Base-by-base conservation (phyloP, 169 alveolate genomes). In the Eimeria maxima region DNA sequence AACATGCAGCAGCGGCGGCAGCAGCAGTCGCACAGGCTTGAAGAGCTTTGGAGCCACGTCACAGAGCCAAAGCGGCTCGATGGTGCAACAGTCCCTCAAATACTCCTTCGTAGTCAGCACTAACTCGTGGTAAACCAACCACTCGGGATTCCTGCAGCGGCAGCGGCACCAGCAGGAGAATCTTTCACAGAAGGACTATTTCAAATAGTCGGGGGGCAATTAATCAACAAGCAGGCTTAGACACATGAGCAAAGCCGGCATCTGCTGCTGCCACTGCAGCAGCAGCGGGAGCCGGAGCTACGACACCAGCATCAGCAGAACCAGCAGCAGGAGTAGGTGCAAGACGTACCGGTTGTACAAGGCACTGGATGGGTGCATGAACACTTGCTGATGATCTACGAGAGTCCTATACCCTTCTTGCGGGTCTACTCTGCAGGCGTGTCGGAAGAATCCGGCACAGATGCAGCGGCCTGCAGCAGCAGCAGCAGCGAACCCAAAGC, bases 11-110 rank as follows among this genome's bases (percentile, higher is more conserved):
- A 73, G 60, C 60, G 29, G 83, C 83, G 38, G 60, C 60, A 4
- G 44, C 50, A 27, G 83, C 83, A 73, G 24, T 10, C 89, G 27
- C 63, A 97, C 97, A 65, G 96, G 97, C 96, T 98, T 98, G 97
- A 99, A 99, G 98, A 99, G 98, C 93, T 99, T 98, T 11, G 99
- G 99, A 10, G 99, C 99, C 29, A 99, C 99, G 89, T 99, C 99
- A 80, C 99, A 98, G 50, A 99, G 98, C 99, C 99, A 99, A 86
- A 98, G 98, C 20, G 99, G 99, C 95, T 99, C 99, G 67, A 99
- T 98, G 3, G 98, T 97, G 93, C 99, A 98, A 44, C 99, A 99
- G 95, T 99, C 99, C 87, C 99, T 98, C 99, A 99, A 99, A 95
- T 99, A 99, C 97, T 99, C 99, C 97, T 99, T 99, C 53, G 99